Percentiles rank a stretch among this genome's conserved stretches.
These are phyloP conservation scores for Wallemia hederae DNA, from an alignment of 1,284 basidiomycete genomes.

Conservation along the genomic window DNA sequence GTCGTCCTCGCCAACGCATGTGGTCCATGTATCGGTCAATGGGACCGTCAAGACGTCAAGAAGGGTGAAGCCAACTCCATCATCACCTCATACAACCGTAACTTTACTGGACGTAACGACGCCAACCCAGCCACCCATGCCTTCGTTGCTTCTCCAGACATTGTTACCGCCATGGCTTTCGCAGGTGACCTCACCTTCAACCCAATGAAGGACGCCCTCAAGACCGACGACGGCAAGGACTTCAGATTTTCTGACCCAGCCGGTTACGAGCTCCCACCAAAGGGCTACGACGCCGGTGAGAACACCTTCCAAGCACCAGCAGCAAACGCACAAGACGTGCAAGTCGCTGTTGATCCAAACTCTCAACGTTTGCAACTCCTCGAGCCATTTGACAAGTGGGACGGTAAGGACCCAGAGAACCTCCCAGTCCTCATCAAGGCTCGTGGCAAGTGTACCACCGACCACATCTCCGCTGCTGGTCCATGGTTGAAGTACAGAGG, in stretches of 20 bases:
- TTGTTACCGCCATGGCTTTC: slow-evolving; percentile 93
- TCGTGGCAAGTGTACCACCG: slow-evolving; percentile 80
- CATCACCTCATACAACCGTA: slow-evolving; percentile 99
- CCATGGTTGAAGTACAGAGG: slow-evolving; percentile 99
- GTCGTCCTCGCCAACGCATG: slow-evolving; percentile 93
- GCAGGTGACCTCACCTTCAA: slow-evolving; percentile 87
- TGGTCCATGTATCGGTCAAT: slow-evolving; percentile 96
- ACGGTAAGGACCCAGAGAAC: slow-evolving; percentile 68
- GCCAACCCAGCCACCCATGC: slow-evolving; percentile 97
- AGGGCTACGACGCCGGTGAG: slow-evolving; percentile 85
- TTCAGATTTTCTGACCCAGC: slow-evolving; percentile 85
- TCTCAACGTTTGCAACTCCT: slow-evolving; percentile 88
- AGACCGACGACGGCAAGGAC: slow-evolving; percentile 68
- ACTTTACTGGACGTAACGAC: slow-evolving; percentile 99
- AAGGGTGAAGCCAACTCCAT: slow-evolving; percentile 94
- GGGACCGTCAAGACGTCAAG: slow-evolving; percentile 86
- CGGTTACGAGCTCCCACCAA: slow-evolving; percentile 73
- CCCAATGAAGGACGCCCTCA: slow-evolving; percentile 72
- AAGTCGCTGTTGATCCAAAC: slow-evolving; percentile 61
- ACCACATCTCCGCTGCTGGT: slow-evolving; percentile 66
- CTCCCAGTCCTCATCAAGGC: slow-evolving; percentile 93
- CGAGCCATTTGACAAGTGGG: slow-evolving; percentile 68
- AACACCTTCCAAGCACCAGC: slow-evolving; percentile 94
- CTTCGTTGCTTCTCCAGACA: slow-evolving; percentile 90
- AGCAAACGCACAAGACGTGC: slow-evolving; percentile 45